Evolutionary conservation across 306 rosid genomes (phyloP).

Genomic region (Prunus mira): DNA sequence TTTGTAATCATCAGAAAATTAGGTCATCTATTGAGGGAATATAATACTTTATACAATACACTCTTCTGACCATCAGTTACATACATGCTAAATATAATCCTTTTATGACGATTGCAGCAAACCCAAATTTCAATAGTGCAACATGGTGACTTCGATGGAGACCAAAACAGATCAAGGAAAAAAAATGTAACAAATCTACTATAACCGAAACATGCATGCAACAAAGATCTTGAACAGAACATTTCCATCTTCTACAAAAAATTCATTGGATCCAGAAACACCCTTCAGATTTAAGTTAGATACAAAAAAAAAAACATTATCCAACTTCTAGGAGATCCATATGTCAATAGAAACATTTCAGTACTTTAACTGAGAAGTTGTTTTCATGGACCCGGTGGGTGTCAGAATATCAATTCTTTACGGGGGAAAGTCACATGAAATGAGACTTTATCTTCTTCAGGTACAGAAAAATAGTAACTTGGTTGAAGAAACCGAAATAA

Average conservation of each 20-base stretch:
- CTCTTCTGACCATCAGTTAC: background rate
- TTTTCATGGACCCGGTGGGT: too few relatives aligned
- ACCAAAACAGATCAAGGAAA: background rate
- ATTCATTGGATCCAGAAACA: background rate
- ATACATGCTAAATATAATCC: background rate
- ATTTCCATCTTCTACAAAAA: background rate
- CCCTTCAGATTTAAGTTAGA: background rate
- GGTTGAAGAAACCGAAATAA: background rate
- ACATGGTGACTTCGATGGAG: background rate
- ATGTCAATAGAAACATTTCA: background rate
- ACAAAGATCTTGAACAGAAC: background rate
- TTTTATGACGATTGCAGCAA: background rate
- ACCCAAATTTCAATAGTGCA: background rate
- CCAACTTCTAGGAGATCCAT: background rate
- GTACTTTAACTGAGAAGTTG: too few relatives aligned
- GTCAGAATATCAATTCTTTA: too few relatives aligned
- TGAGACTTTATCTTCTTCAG: too few relatives aligned
- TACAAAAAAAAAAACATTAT: background rate
- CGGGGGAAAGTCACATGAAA: too few relatives aligned
- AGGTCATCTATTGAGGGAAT: too few relatives aligned
- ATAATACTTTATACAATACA: background rate
- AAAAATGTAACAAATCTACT: background rate
- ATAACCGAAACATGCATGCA: background rate
- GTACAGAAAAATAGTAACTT: too few relatives aligned
- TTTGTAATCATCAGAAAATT: too few relatives aligned